Conservation (phyloP, 2,329 filamentous ascomycete genomes). For the Penicillium fuscoglaucum region DNA sequence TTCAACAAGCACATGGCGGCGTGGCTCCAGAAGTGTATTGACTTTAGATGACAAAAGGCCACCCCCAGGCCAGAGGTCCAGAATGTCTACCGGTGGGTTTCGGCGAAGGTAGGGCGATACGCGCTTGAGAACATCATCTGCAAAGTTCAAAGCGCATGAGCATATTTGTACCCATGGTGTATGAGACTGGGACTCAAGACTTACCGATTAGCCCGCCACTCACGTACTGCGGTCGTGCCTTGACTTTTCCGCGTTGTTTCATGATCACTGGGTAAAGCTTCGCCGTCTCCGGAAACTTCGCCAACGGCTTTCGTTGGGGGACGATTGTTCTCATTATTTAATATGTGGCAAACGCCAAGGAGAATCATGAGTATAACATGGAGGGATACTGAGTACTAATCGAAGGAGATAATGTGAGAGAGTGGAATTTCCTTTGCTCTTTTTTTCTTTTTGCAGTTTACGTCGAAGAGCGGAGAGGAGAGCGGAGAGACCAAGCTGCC, state of each 20-base stretch:
- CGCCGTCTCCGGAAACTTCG: slow-evolving; percentile 25
- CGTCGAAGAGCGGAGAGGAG: slow-evolving; percentile 4
- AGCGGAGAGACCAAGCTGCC: slow-evolving; percentile 9
- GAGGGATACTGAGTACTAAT: background rate
- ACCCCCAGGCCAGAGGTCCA: slow-evolving; percentile 81
- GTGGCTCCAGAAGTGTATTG: slow-evolving; percentile 71
- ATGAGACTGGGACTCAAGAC: slow-evolving; percentile 4
- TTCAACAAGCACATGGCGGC: slow-evolving; percentile 82
- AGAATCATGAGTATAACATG: background rate
- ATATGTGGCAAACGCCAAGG: background rate
- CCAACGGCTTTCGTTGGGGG: slow-evolving; percentile 3
- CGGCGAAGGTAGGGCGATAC: slow-evolving; percentile 67
- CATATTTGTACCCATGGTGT: background rate
- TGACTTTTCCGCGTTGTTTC: slow-evolving; percentile 1
- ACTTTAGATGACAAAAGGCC: slow-evolving; percentile 78
- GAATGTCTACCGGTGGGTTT: slow-evolving; percentile 75
- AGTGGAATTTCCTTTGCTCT: background rate
- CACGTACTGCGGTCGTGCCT: slow-evolving; percentile 26
- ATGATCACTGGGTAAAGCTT: slow-evolving; percentile 3
- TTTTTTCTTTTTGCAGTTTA: background rate
- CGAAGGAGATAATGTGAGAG: background rate
- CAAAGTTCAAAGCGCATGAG: slow-evolving; percentile 17
- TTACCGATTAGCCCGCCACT: slow-evolving; percentile 39
- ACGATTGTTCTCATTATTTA: background rate
- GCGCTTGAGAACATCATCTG: slow-evolving; percentile 68